phyloP scores from a whole-genome alignment of 2,329 filamentous ascomycete species.

The Monascus ruber region DNA sequence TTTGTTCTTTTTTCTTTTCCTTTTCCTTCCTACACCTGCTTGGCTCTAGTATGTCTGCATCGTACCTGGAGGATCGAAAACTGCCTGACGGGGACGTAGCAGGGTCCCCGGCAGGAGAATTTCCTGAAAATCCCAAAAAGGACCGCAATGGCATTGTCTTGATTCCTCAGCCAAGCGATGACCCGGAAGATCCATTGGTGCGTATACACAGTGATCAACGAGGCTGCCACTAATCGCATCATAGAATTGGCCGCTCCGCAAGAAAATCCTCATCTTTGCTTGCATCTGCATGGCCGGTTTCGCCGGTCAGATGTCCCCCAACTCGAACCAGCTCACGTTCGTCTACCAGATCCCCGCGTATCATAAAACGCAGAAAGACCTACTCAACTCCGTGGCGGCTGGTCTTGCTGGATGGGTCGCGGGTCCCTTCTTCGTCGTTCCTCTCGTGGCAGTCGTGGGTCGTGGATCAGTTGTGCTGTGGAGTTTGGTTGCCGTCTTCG shows the following conservation, averaged over 20 bases:
- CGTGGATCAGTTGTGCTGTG: constrained; percentile 11
- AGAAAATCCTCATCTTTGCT: constrained; percentile 4
- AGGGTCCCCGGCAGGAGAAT: too few relatives aligned
- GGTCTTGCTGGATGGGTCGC: constrained; percentile 8
- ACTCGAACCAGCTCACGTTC: constrained; percentile 4
- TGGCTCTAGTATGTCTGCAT: too few relatives aligned
- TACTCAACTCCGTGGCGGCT: constrained; percentile 4
- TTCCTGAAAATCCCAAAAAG: too few relatives aligned
- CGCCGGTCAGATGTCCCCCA: constrained; percentile 4
- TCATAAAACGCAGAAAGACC: constrained; percentile 4
- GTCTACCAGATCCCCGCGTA: constrained; percentile 6
- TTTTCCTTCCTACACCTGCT: too few relatives aligned
- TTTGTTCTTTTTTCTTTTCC: too few relatives aligned
- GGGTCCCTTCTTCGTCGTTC: constrained; percentile 11
- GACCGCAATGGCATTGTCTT: too few relatives aligned
- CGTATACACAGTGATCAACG: too few relatives aligned
- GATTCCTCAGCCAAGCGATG: too few relatives aligned
- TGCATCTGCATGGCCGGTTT: constrained; percentile 4
- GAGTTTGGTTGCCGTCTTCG: constrained; percentile 8
- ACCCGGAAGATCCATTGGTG: too few relatives aligned
- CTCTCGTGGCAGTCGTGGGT: constrained; percentile 8
- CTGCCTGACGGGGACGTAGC: too few relatives aligned
- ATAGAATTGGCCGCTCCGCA: constrained; percentile 4
- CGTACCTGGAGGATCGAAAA: too few relatives aligned
- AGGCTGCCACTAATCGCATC: too few relatives aligned